Evolutionary conservation across 371 early-diverging fungal genomes (phyloP).

Genomic region (Mucor velutinosus): DNA sequence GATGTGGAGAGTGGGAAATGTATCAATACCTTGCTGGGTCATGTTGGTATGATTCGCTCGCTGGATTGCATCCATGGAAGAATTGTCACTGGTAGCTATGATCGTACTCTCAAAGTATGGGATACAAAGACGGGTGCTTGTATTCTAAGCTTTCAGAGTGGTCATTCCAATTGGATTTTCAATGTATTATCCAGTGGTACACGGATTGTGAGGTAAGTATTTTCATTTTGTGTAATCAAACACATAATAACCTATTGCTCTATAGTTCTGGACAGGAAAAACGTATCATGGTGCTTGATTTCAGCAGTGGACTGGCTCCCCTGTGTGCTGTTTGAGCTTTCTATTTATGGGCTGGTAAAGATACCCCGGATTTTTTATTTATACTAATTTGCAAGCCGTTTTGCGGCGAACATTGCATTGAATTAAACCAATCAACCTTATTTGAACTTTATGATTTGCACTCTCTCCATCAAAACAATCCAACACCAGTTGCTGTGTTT

Average conservation of each 20-base stretch:
- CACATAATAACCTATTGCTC: too few species aligned
- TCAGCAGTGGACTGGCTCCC: conserved; percentile 3
- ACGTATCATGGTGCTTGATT: conserved; percentile 10
- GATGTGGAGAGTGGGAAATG: conserved; percentile 81
- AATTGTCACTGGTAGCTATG: conserved; percentile 69
- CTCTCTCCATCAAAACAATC: too few species aligned
- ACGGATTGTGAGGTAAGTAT: conserved; percentile 67
- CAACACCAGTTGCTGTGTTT: not conserved
- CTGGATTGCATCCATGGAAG: conserved; percentile 70
- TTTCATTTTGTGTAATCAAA: not conserved
- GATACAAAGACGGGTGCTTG: conserved; percentile 57
- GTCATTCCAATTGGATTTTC: conserved; percentile 92
- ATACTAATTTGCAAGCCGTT: not conserved
- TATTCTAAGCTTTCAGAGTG: conserved; percentile 66
- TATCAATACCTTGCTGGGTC: conserved; percentile 75
- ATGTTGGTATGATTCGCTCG: conserved; percentile 92
- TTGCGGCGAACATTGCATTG: not conserved
- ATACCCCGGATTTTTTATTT: not conserved
- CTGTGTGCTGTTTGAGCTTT: not conserved
- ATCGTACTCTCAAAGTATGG: conserved; percentile 96
- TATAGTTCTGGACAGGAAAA: conserved; percentile 11
- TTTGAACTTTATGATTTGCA: not conserved
- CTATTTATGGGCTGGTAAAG: not conserved
- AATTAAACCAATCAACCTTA: not conserved
- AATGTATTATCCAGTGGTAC: conserved; percentile 80